Conservation (phyloP, 164 flowering plant genomes). For the Aristolochia contorta region DNA sequence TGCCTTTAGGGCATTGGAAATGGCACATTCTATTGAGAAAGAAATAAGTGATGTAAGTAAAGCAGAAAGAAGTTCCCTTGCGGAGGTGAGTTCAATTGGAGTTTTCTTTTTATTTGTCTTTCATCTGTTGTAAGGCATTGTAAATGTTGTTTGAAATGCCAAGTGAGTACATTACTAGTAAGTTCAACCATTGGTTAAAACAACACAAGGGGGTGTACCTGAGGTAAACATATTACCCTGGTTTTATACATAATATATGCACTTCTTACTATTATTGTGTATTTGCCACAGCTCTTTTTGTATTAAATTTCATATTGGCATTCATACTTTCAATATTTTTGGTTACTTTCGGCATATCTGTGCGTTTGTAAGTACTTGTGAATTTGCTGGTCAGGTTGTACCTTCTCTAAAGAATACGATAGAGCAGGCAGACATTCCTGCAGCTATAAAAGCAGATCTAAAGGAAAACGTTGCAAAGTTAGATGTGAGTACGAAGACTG, state of each 20-base stretch:
- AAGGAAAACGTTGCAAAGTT: constrained; percentile 48
- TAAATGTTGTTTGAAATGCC: not conserved
- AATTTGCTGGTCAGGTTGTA: constrained; percentile 42
- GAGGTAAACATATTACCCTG: too few species aligned
- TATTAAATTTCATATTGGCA: too few species aligned
- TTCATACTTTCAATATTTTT: too few species aligned
- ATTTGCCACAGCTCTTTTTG: too few species aligned
- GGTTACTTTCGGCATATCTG: too few species aligned
- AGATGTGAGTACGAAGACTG: constrained; percentile 39
- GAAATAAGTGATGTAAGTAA: constrained; percentile 64
- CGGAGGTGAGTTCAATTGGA: constrained; percentile 48
- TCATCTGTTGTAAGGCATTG: not conserved
- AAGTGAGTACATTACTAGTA: not conserved
- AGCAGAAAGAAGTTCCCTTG: constrained; percentile 47
- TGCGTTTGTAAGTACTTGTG: too few species aligned
- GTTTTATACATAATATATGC: not conserved
- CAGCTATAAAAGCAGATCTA: constrained; percentile 75
- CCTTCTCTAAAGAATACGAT: constrained; percentile 66
- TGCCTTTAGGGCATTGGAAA: constrained; percentile 63
- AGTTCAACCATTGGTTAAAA: not conserved
- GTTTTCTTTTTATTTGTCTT: not conserved
- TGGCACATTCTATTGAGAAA: constrained; percentile 52
- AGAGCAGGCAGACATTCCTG: constrained; percentile 73
- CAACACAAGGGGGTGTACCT: too few species aligned
- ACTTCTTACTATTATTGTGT: too few species aligned